Conservation (phyloP, 257 asterid genomes). For the Sherardia arvensis region DNA sequence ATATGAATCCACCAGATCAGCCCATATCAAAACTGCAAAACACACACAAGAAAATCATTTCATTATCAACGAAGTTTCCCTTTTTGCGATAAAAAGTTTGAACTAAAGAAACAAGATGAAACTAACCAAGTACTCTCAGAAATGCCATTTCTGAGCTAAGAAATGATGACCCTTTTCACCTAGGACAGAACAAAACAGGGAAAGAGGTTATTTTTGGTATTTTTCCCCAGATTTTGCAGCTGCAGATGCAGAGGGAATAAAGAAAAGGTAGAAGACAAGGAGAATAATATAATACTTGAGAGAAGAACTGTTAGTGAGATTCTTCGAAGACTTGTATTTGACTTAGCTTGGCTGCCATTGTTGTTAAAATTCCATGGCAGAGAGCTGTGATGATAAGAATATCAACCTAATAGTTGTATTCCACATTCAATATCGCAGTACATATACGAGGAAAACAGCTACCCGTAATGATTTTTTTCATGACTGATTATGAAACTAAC, state of each 20-base stretch:
- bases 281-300: background rate
- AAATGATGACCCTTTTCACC: background rate
- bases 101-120: background rate
- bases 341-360: background rate
- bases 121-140: background rate
- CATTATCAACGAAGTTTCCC: no score
- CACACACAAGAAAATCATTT: no score
- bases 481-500: no score
- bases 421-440: no score
- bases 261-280: background rate
- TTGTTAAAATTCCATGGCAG: background rate
- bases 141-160: background rate
- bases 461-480: no score
- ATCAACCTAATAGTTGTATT: no score
- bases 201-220: background rate
- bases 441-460: no score
- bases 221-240: background rate
- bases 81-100: no score
- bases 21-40: conserved; percentile 21
- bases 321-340: background rate
- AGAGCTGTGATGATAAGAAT: no score
- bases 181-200: background rate
- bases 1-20: conserved; percentile 18
- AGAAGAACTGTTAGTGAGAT: background rate
- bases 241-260: background rate